These are phyloP conservation scores for Calvatia gigantea DNA, from an alignment of 768 basidiomycete genomes.

Conservation along the genomic window DNA sequence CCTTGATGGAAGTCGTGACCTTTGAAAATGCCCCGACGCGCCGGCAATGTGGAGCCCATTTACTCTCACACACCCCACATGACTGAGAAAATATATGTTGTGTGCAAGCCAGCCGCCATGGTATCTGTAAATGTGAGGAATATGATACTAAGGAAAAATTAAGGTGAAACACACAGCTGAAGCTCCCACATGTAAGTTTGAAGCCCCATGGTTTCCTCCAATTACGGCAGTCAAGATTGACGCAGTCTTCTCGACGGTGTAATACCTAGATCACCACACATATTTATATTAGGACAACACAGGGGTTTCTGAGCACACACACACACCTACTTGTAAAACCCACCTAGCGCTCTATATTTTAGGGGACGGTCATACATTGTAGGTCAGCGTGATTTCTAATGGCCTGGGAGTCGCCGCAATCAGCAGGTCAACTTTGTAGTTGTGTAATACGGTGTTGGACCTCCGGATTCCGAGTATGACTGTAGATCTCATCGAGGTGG, in stretches of 20 bases:
- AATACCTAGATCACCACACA: constrained; percentile 69
- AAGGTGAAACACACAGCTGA: constrained; percentile 47
- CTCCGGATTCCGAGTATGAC: constrained; percentile 63
- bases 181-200: constrained; percentile 96
- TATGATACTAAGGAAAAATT: background rate
- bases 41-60: constrained; percentile 91
- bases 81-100: constrained; percentile 94
- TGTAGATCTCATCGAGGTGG: constrained; percentile 84
- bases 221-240: constrained; percentile 90
- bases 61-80: constrained; percentile 84
- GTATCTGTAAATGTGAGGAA: constrained; percentile 54
- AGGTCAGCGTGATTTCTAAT: constrained; percentile 83
- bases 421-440: constrained; percentile 76
- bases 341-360: constrained; percentile 84
- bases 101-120: constrained; percentile 97
- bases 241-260: constrained; percentile 74
- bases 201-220: constrained; percentile 97
- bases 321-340: constrained; percentile 70
- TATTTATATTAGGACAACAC: too few relatives aligned
- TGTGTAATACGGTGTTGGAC: constrained; percentile 43
- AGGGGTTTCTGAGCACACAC: too few relatives aligned
- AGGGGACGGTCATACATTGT: constrained; percentile 86
- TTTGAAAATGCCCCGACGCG: constrained; percentile 90
- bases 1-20: constrained; percentile 68
- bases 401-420: constrained; percentile 98